A percentile compares a stretch with the other conserved stretches of the same genome.
These are phyloP conservation scores for Phaeoacremonium minimum DNA, from an alignment of 2,329 filamentous ascomycete genomes.

Conservation along the genomic window DNA sequence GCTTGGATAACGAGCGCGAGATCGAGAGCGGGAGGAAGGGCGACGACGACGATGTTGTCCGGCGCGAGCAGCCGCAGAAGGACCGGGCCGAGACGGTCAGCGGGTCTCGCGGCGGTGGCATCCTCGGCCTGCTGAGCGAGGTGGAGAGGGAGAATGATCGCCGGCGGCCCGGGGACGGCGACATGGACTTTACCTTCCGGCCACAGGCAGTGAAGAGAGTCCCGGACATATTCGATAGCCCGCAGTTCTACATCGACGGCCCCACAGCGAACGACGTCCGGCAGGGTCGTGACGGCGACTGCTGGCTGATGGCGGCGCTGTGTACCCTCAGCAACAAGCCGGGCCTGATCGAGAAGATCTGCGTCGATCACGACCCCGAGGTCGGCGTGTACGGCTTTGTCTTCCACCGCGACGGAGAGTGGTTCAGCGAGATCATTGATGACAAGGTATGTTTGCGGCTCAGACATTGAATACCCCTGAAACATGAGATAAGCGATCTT, in stretches of 20 bases:
- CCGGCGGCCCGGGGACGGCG: slow-evolving; percentile 6
- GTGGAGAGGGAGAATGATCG: slow-evolving; percentile 4
- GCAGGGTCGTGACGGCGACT: slow-evolving; percentile 76
- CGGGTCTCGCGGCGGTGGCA: slow-evolving; percentile 1
- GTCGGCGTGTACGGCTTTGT: slow-evolving; percentile 84
- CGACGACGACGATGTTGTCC: slow-evolving; percentile 1
- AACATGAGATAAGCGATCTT: too few relatives aligned
- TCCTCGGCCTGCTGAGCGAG: slow-evolving; percentile 2
- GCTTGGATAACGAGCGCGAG: slow-evolving; percentile 28
- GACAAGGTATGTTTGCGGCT: slow-evolving; percentile 40
- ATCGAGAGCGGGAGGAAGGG: slow-evolving; percentile 1
- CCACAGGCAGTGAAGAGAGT: slow-evolving; percentile 64
- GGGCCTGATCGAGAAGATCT: slow-evolving; percentile 67
- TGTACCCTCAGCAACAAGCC: slow-evolving; percentile 72
- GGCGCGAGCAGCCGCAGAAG: slow-evolving; percentile 15
- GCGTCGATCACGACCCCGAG: slow-evolving; percentile 66
- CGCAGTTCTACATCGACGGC: slow-evolving; percentile 73
- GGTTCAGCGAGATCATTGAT: slow-evolving; percentile 56
- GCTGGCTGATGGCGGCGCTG: slow-evolving; percentile 80
- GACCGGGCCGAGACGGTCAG: slow-evolving; percentile 13
- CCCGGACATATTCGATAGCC: slow-evolving; percentile 69
- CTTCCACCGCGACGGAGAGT: slow-evolving; percentile 76
- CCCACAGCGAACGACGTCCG: slow-evolving; percentile 73
- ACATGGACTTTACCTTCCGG: slow-evolving; percentile 22
- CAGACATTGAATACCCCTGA: too few relatives aligned